Evolutionary conservation across 257 asterid genomes (phyloP).

Genomic region (Jaltomata sinuosa): DNA sequence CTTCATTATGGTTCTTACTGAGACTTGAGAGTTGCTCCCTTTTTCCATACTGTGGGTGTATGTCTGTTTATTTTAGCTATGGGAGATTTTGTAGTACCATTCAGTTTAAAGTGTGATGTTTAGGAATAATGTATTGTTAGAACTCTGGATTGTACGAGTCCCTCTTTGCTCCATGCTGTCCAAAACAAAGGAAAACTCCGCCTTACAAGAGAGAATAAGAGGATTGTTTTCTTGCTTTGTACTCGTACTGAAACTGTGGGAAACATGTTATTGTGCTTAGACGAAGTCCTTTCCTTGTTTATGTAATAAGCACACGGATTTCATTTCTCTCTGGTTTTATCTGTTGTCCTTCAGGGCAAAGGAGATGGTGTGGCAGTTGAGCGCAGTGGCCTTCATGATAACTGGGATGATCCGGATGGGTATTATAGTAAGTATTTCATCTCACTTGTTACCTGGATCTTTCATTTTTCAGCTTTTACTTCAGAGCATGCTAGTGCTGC

Average conservation of each 20-base stretch:
- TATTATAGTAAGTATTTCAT: slow-evolving; percentile 58
- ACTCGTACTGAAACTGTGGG: background rate
- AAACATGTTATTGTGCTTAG: background rate
- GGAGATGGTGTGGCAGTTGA: slow-evolving; percentile 66
- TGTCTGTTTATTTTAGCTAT: background rate
- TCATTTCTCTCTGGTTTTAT: background rate
- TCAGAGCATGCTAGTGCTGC: background rate
- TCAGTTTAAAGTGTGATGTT: background rate
- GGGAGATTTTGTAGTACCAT: background rate
- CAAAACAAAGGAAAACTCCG: background rate
- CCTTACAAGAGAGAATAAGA: background rate
- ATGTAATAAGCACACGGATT: background rate
- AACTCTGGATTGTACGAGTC: background rate
- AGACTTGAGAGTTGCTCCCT: background rate
- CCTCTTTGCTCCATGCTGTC: background rate
- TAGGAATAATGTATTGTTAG: background rate
- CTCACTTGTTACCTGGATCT: background rate
- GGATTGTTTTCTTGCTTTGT: background rate
- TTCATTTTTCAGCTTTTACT: background rate
- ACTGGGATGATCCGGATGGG: slow-evolving; percentile 98
- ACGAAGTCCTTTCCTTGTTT: background rate
- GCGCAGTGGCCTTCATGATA: slow-evolving; percentile 71
- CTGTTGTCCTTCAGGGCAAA: slow-evolving; percentile 48
- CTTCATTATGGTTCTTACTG: background rate
- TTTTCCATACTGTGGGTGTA: background rate